Percentiles rank a stretch among this genome's conserved stretches.
These are phyloP conservation scores for Omphalotus guepiniiformis DNA, from an alignment of 768 basidiomycete genomes.

Conservation along the genomic window DNA sequence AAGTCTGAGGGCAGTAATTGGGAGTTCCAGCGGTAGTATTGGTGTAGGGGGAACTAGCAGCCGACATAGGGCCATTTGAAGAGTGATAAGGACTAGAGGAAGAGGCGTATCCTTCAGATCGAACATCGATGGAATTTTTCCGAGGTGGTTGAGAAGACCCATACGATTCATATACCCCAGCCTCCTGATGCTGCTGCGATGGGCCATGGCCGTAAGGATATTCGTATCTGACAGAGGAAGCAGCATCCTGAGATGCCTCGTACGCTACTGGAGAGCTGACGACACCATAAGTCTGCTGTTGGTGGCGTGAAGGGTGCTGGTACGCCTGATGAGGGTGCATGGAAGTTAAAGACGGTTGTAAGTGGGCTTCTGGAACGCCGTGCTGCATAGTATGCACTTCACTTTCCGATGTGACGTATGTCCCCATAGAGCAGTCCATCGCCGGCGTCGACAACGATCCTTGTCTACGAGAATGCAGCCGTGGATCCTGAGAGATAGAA, in stretches of 20 bases:
- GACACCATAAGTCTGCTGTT: conserved; percentile 4
- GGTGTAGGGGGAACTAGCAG: background rate
- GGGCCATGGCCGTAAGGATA: conserved; percentile 1
- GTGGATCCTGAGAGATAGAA: conserved; percentile 8
- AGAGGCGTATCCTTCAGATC: background rate
- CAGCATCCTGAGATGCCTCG: background rate
- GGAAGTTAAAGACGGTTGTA: conserved; percentile 2
- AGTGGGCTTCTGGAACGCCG: background rate
- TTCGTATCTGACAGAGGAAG: background rate
- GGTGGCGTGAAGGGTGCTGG: too few species aligned
- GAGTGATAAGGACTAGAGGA: conserved; percentile 1
- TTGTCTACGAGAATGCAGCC: conserved; percentile 3
- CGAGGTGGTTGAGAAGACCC: too few species aligned
- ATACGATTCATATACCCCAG: background rate
- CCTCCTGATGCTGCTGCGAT: background rate
- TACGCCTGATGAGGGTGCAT: too few species aligned
- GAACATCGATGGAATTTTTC: background rate
- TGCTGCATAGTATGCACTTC: background rate
- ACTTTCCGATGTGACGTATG: background rate
- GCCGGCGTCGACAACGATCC: conserved; percentile 3
- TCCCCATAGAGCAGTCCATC: conserved; percentile 2
- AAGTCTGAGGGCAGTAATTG: background rate
- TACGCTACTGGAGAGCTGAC: conserved; percentile 6
- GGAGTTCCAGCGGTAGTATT: background rate
- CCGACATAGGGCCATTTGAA: background rate